Percentiles rank a stretch among this genome's conserved stretches.
Conservation (phyloP, 169 alveolate genomes). For the Plasmodium gonderi region DNA sequence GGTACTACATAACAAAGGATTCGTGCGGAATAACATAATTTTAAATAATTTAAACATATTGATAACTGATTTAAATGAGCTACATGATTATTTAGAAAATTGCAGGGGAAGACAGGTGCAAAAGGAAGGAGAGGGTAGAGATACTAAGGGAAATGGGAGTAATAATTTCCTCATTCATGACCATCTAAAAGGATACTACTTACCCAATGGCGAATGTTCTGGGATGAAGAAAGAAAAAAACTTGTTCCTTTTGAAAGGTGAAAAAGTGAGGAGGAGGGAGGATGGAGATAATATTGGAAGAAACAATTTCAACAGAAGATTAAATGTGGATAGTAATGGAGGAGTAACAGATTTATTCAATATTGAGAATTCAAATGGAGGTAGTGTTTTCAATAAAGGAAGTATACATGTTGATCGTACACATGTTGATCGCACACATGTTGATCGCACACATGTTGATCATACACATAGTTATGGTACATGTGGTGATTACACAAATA, state of each 20-base stretch:
- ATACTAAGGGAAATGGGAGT: neutral
- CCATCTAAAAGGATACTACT: neutral
- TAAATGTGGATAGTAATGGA: neutral
- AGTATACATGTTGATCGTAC: too few relatives aligned
- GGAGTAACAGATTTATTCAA: too few relatives aligned
- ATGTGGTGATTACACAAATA: neutral
- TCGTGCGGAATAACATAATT: conserved; percentile 15
- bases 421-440: too few relatives aligned
- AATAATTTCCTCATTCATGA: neutral
- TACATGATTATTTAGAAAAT: conserved; percentile 45
- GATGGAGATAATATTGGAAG: neutral
- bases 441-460: neutral
- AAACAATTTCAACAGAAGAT: neutral
- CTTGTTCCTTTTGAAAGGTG: too few relatives aligned
- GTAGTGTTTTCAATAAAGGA: too few relatives aligned
- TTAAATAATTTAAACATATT: conserved; percentile 40
- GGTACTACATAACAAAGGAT: neutral
- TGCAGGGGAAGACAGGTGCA: neutral
- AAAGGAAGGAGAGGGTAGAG: neutral
- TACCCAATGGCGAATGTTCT: neutral
- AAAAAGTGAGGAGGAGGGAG: neutral
- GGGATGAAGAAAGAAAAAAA: too few relatives aligned
- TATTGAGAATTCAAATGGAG: too few relatives aligned
- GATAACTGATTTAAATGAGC: conserved; percentile 35
- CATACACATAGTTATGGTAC: neutral